Conservation (phyloP, 768 basidiomycete genomes). For the Multifurca ochricompacta region DNA sequence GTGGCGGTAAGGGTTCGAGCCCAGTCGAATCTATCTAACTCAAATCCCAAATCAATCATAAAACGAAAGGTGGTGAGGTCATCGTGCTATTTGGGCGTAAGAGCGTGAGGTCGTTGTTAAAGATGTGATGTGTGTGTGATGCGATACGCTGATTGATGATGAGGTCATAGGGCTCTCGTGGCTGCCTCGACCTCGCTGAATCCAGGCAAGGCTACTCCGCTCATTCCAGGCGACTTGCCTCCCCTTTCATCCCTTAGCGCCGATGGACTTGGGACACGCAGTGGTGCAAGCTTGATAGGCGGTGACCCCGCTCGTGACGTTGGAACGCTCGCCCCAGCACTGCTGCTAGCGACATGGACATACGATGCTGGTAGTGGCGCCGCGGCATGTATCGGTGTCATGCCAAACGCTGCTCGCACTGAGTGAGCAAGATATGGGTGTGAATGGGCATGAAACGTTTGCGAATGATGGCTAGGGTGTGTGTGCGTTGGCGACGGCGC, state of each 20-base stretch:
- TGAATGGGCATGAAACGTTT: conserved; percentile 14
- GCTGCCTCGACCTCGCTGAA: conserved; percentile 29
- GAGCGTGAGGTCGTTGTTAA: background rate
- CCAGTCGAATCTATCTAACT: background rate
- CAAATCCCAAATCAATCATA: background rate
- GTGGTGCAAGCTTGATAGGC: conserved; percentile 63
- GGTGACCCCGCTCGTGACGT: conserved; percentile 58
- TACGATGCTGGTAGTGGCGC: conserved; percentile 29
- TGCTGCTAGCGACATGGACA: conserved; percentile 5
- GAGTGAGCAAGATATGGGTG: conserved; percentile 61
- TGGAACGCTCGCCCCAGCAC: conserved; percentile 31
- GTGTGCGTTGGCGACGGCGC: conserved; percentile 48
- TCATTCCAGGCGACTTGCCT: conserved; percentile 14
- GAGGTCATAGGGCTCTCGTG: conserved; percentile 10
- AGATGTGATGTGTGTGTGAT: background rate
- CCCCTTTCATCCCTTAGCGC: conserved; percentile 17
- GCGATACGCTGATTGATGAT: no score
- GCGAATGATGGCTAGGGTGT: conserved; percentile 23
- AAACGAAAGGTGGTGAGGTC: background rate
- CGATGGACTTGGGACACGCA: conserved; percentile 40
- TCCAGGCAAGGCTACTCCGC: conserved; percentile 25
- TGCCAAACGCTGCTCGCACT: conserved; percentile 82
- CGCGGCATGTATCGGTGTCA: conserved; percentile 67
- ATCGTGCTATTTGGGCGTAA: conserved; percentile 2
- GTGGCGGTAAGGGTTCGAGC: background rate